Evolutionary conservation across 1,284 basidiomycete species (phyloP).

Genomic region (Coniophora puteana): DNA sequence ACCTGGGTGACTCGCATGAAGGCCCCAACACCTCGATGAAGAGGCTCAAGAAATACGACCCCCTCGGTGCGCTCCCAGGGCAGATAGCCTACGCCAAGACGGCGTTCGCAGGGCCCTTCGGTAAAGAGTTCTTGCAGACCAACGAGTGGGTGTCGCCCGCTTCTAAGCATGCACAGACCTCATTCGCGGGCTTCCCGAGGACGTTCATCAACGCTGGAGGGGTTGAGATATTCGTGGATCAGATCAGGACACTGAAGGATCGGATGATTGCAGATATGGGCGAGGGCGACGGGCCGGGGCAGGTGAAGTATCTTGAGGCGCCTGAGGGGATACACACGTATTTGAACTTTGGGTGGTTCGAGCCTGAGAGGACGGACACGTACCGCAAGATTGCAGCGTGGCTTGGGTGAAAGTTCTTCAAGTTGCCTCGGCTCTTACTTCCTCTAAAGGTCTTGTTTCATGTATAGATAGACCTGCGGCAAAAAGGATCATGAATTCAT

Average conservation of each 20-base stretch:
- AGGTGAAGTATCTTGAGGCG: constrained; percentile 18
- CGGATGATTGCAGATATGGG: constrained; percentile 24
- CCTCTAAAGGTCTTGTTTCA: too few relatives aligned
- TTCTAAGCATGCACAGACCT: constrained; percentile 14
- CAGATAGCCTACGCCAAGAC: constrained; percentile 7
- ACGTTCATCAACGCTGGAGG: constrained; percentile 17
- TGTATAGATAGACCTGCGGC: too few relatives aligned
- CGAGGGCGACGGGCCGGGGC: constrained; percentile 14
- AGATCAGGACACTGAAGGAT: constrained; percentile 19
- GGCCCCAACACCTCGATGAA: constrained; percentile 10
- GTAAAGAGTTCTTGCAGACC: constrained; percentile 15
- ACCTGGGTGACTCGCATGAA: constrained; percentile 16
- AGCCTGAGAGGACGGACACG: constrained; percentile 22
- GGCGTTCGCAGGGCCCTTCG: constrained; percentile 7
- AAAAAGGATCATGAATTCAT: too few relatives aligned
- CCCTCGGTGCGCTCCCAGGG: constrained; percentile 20
- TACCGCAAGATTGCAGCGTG: constrained; percentile 9
- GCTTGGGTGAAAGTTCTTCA: too few relatives aligned
- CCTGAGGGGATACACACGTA: constrained; percentile 16
- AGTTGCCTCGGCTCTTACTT: too few relatives aligned
- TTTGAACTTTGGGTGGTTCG: constrained; percentile 16
- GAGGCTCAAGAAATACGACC: constrained; percentile 9
- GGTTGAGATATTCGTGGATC: constrained; percentile 26
- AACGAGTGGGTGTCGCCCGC: constrained; percentile 16
- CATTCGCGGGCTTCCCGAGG: constrained; percentile 25